Percentiles rank a stretch among this genome's conserved stretches.
phyloP scores from a whole-genome alignment of 2,329 filamentous ascomycete genomes.

The Aspergillus vadensis region DNA sequence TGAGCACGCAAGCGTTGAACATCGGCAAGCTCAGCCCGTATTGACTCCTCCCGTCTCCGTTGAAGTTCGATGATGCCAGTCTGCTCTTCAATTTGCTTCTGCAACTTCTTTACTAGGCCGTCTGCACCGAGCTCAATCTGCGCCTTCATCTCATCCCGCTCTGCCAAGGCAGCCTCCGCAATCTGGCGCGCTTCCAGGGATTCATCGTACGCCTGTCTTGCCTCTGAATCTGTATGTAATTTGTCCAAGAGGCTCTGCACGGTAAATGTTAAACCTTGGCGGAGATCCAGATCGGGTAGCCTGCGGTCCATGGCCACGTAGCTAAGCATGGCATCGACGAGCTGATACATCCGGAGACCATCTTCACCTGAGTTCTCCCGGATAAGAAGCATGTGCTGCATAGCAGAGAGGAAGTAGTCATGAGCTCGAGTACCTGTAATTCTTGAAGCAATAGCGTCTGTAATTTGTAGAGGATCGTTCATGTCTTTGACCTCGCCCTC shows the following conservation, averaged over 20 bases:
- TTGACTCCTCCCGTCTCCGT: constrained; percentile 76
- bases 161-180: constrained; percentile 91
- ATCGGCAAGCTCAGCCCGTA: constrained; percentile 87
- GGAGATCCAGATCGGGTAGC: constrained; percentile 93
- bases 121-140: constrained; percentile 90
- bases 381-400: constrained; percentile 93
- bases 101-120: constrained; percentile 86
- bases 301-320: constrained; percentile 98
- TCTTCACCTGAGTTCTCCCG: constrained; percentile 91
- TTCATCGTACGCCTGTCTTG: constrained; percentile 87
- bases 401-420: constrained; percentile 92
- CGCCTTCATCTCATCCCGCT: constrained; percentile 90
- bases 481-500: constrained; percentile 88
- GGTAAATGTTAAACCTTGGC: constrained; percentile 96
- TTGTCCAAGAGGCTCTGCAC: constrained; percentile 95
- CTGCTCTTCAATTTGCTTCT: constrained; percentile 93
- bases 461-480: constrained; percentile 89
- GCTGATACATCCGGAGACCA: constrained; percentile 90
- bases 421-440: constrained; percentile 81
- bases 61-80: constrained; percentile 87
- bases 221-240: constrained; percentile 93
- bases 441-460: constrained; percentile 85
- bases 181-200: constrained; percentile 87
- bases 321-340: constrained; percentile 97
- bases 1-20: constrained; percentile 82